These are phyloP conservation scores for Mortierella sp. DNA, from an alignment of 371 early-diverging fungal genomes.

Conservation along the genomic window DNA sequence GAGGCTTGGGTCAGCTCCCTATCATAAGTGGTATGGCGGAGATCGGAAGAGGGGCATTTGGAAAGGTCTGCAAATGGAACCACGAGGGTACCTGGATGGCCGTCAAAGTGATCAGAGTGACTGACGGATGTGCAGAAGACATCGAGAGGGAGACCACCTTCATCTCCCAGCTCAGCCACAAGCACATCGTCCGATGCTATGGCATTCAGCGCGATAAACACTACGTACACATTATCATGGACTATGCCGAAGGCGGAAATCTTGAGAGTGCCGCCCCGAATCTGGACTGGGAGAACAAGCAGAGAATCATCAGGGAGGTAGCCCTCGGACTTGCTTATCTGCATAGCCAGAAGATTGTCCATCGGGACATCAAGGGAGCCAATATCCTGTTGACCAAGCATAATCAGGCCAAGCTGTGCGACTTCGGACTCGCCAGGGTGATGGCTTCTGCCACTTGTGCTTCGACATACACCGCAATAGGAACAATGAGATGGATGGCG, in stretches of 20 bases:
- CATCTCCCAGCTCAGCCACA: slow-evolving; percentile 10
- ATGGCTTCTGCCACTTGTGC: slow-evolving; percentile 9
- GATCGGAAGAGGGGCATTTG: slow-evolving; percentile 16
- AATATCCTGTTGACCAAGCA: slow-evolving; percentile 14
- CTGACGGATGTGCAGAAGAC: not conserved
- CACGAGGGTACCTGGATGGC: slow-evolving; percentile 4
- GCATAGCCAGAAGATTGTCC: slow-evolving; percentile 9
- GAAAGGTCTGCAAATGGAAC: slow-evolving; percentile 8
- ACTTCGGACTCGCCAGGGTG: slow-evolving; percentile 24
- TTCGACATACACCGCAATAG: slow-evolving; percentile 2
- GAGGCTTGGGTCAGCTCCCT: slow-evolving; percentile 11
- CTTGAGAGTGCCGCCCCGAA: slow-evolving; percentile 4
- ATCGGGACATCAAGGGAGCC: slow-evolving; percentile 15
- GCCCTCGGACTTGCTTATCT: slow-evolving; percentile 19
- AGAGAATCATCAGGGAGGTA: slow-evolving; percentile 15
- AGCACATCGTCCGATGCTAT: slow-evolving; percentile 15
- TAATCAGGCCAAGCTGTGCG: slow-evolving; percentile 11
- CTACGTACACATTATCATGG: slow-evolving; percentile 12
- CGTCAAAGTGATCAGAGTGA: slow-evolving; percentile 9
- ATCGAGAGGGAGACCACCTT: slow-evolving; percentile 4
- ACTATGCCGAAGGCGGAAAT: slow-evolving; percentile 23
- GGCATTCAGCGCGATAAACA: slow-evolving; percentile 1
- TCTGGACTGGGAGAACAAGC: slow-evolving; percentile 15
- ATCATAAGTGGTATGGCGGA: not conserved
- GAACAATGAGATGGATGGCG: slow-evolving; percentile 11